Percentiles rank a stretch among this genome's conserved stretches.
phyloP scores from a whole-genome alignment of 106 monocot genomes.

The Posidonia australis region DNA sequence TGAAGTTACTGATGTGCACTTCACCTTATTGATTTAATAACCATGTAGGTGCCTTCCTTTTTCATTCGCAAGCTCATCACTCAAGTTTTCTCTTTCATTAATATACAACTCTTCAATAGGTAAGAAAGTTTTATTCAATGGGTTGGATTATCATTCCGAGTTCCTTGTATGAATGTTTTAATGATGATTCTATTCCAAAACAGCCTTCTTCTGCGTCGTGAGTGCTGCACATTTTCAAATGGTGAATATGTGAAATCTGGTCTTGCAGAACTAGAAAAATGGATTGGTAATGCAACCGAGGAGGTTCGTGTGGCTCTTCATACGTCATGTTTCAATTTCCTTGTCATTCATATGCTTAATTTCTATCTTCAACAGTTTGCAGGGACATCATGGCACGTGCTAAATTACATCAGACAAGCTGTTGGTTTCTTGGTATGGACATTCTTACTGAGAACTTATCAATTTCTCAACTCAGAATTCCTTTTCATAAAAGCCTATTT shows the following conservation, averaged over 20 bases:
- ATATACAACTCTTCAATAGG: conserved; percentile 91
- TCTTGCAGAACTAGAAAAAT: conserved; percentile 67
- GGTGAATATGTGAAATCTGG: conserved; percentile 95
- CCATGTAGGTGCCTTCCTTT: conserved; percentile 70
- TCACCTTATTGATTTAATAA: neutral
- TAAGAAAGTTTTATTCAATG: conserved; percentile 5
- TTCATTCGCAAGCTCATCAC: conserved; percentile 74
- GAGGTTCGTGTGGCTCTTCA: conserved; percentile 44
- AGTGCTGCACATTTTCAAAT: conserved; percentile 93
- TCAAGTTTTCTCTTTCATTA: conserved; percentile 82
- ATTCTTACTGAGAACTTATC: neutral
- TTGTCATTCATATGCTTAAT: neutral
- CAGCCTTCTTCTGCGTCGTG: conserved; percentile 77
- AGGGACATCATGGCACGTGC: conserved; percentile 89
- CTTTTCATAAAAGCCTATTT: too few species aligned
- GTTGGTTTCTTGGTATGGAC: conserved; percentile 81
- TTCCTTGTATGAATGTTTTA: neutral
- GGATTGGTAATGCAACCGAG: conserved; percentile 57
- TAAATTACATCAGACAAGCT: conserved; percentile 95
- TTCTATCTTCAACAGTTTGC: conserved; percentile 39
- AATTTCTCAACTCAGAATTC: neutral
- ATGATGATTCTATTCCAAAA: neutral
- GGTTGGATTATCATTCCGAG: neutral
- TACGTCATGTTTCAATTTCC: neutral
- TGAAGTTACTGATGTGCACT: neutral